Base-by-base conservation (phyloP, 2,329 filamentous ascomycete genomes). In the Hypoxylon sp. region DNA sequence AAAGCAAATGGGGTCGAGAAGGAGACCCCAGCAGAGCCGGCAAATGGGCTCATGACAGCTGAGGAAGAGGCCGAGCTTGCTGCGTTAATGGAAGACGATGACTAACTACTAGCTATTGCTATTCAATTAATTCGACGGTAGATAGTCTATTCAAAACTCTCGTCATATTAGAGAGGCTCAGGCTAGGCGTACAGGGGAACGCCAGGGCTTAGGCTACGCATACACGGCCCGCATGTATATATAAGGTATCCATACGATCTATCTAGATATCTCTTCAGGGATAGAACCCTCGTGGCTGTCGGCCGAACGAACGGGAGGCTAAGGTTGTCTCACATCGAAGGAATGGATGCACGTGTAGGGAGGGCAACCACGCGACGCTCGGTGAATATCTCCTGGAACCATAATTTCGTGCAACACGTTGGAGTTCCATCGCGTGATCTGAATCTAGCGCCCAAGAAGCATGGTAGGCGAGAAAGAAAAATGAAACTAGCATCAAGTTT, bases 1-100 rank as follows among this genome's bases (percentile, higher is more conserved):
- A 85, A 81, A 66, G 87, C 86, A 2, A 80, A 81, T 30, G 82
- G 82, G 41, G 81, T 83, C 49, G 79, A 84, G 48, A 84, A 88
- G 68, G 83, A 86, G 72, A 81, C 82, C 28, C 79, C 77, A 72
- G 79, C 79, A 34, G 81, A 80, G 69, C 77, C 78, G 68, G 81
- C 81, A 57, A 85, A 86, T 59, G 82, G 84, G 41, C 67, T 90
- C 75, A 82, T 98, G 80, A 97, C 94, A 4, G 91, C 89, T 11
- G 95, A 98, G 73, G 96, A 99, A 79, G 95, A 98, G 79, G 91
- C 92, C 3, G 96, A 98, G 79, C 83, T 99, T 70, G 94, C 93
- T 13, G 96, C 94, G 70, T 81, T 99, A 77, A 93, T 99, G 93
- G 93, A 90, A 62, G 90, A 93, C 68, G 90, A 93, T 68, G 90